These are phyloP conservation scores for Ustilago curta DNA, from an alignment of 1,284 basidiomycete species.

Conservation along the genomic window DNA sequence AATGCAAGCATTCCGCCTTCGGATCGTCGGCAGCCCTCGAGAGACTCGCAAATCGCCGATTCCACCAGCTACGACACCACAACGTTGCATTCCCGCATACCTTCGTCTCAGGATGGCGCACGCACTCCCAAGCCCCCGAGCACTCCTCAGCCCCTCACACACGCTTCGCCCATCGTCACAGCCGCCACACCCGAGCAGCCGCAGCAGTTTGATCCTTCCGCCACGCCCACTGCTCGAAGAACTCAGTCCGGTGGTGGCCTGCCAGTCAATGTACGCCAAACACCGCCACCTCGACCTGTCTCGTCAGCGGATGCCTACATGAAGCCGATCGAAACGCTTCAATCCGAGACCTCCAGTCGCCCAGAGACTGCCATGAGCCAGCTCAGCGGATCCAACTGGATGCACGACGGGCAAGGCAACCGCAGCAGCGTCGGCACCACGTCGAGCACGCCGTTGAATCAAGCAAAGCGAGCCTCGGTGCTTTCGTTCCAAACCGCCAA, in stretches of 20 bases:
- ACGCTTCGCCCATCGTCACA: slow-evolving; percentile 27
- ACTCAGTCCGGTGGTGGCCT: slow-evolving; percentile 16
- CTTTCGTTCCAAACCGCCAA: slow-evolving; percentile 66
- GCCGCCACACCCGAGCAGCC: slow-evolving; percentile 41
- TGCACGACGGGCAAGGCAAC: slow-evolving; percentile 38
- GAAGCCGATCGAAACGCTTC: slow-evolving; percentile 35
- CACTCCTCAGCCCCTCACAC: slow-evolving; percentile 14
- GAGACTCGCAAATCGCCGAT: slow-evolving; percentile 11
- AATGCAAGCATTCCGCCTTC: background rate
- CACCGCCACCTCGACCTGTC: slow-evolving; percentile 29
- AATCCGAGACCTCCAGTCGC: slow-evolving; percentile 37
- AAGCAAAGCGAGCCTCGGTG: slow-evolving; percentile 53
- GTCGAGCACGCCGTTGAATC: slow-evolving; percentile 28
- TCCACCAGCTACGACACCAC: slow-evolving; percentile 17
- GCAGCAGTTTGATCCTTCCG: slow-evolving; percentile 3
- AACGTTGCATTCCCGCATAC: slow-evolving; percentile 16
- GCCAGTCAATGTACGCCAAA: slow-evolving; percentile 1
- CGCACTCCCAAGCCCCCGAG: slow-evolving; percentile 28
- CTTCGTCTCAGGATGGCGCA: slow-evolving; percentile 27
- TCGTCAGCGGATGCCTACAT: slow-evolving; percentile 51
- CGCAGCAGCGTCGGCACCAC: slow-evolving; percentile 50
- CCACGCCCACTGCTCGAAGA: slow-evolving; percentile 11
- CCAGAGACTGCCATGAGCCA: slow-evolving; percentile 48
- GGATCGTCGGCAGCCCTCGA: slow-evolving; percentile 12
- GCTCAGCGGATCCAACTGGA: slow-evolving; percentile 46